Evolutionary conservation across 768 basidiomycete genomes (phyloP).

Genomic region (Hygrophorus russula): DNA sequence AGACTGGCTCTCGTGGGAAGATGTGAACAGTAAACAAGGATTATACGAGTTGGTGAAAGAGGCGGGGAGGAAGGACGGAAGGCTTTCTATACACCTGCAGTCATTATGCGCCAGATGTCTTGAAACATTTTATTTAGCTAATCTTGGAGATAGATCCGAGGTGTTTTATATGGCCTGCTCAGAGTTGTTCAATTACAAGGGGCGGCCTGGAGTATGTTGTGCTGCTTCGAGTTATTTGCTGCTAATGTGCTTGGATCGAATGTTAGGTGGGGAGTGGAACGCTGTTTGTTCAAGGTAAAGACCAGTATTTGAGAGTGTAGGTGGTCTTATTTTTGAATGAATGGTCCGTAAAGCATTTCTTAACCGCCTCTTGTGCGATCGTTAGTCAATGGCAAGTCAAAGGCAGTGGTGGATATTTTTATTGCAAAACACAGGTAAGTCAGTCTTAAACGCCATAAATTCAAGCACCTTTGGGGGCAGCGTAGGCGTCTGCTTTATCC

Average conservation of each 20-base stretch:
- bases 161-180: conserved; percentile 67
- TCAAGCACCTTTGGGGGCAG: no score
- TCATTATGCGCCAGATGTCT: no score
- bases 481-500: no score
- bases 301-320: background rate
- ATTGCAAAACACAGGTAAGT: no score
- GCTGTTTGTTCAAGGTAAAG: conserved; percentile 39
- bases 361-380: no score
- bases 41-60: conserved; percentile 28
- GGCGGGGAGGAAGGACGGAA: conserved; percentile 41
- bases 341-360: background rate
- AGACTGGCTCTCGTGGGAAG: conserved; percentile 53
- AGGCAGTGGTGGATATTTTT: no score
- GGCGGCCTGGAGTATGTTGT: conserved; percentile 50
- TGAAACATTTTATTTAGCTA: background rate
- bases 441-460: no score
- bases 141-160: conserved; percentile 32
- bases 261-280: conserved; percentile 43
- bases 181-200: conserved; percentile 51
- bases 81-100: conserved; percentile 30
- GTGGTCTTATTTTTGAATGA: background rate
- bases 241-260: background rate
- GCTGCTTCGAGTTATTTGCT: conserved; percentile 4
- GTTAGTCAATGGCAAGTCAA: no score
- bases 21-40: conserved; percentile 29